phyloP scores from a whole-genome alignment of 495 filamentous ascomycete species.

The Oleoguttula mirabilis region DNA sequence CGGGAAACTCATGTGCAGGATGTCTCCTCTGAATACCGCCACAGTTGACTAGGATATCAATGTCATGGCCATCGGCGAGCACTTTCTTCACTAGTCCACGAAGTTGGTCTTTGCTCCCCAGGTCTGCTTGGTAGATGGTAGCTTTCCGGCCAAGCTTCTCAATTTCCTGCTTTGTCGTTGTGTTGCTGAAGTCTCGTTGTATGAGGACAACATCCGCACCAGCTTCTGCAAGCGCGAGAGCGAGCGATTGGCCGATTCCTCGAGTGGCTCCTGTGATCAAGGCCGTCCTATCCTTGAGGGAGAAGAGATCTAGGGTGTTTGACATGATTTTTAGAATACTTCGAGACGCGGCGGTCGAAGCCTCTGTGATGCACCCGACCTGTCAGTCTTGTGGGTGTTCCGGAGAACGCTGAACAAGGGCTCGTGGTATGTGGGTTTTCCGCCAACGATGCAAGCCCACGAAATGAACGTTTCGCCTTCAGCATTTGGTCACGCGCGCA shows the following conservation, averaged over 20 bases:
- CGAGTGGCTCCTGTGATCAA: constrained; percentile 75
- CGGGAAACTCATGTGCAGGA: constrained; percentile 63
- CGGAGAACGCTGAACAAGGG: no score
- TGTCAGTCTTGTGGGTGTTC: no score
- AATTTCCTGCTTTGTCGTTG: constrained; percentile 48
- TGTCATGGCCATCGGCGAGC: constrained; percentile 40
- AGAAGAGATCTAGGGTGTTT: constrained; percentile 27
- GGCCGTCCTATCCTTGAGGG: constrained; percentile 51
- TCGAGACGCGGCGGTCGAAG: no score
- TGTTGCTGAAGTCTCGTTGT: constrained; percentile 33
- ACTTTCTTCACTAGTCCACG: constrained; percentile 48
- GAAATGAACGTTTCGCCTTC: no score
- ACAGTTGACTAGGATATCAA: constrained; percentile 66
- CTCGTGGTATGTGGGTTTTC: no score
- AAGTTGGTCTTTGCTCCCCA: constrained; percentile 47
- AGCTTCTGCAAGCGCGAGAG: constrained; percentile 65
- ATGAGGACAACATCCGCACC: constrained; percentile 71
- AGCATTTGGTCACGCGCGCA: no score
- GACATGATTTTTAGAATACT: no score
- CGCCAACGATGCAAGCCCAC: no score
- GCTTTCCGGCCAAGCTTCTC: constrained; percentile 53
- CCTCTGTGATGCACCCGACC: no score
- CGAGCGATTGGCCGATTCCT: constrained; percentile 79
- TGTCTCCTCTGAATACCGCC: constrained; percentile 79
- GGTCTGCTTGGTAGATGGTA: constrained; percentile 57